These are phyloP conservation scores for Canavalia gladiata DNA, from an alignment of 306 rosid genomes.

Conservation along the genomic window DNA sequence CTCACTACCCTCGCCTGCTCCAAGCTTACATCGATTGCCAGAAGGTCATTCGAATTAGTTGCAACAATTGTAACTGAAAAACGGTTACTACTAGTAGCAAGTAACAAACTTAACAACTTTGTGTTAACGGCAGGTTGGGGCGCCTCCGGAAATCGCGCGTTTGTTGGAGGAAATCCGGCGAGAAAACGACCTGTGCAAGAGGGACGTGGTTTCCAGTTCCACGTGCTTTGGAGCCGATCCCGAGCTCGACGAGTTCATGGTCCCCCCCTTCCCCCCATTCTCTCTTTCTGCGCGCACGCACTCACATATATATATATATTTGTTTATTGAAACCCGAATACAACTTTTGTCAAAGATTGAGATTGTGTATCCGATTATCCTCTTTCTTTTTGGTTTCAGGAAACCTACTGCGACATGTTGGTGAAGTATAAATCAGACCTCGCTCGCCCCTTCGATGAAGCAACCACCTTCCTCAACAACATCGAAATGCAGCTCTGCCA, in stretches of 20 bases:
- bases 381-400: constrained; percentile 55
- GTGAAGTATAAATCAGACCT: constrained; percentile 90
- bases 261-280: constrained; percentile 59
- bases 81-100: constrained; percentile 4
- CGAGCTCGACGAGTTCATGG: constrained; percentile 99
- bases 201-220: constrained; percentile 78
- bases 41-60: constrained; percentile 60
- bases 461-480: constrained; percentile 84
- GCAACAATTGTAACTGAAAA: neutral
- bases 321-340: constrained; percentile 12
- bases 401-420: constrained; percentile 86
- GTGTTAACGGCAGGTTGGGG: constrained; percentile 72
- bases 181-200: constrained; percentile 70
- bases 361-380: constrained; percentile 35
- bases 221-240: constrained; percentile 98
- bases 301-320: neutral
- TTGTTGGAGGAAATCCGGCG: constrained; percentile 83
- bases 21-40: constrained; percentile 94
- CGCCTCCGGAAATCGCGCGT: constrained; percentile 87
- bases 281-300: constrained; percentile 8
- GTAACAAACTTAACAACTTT: constrained; percentile 10
- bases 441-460: constrained; percentile 89
- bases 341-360: constrained; percentile 45
- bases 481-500: constrained; percentile 79
- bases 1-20: constrained; percentile 84